Percentiles rank a stretch among this genome's conserved stretches.
Conservation (phyloP, 2,329 filamentous ascomycete genomes). For the Diplodia mutila region DNA sequence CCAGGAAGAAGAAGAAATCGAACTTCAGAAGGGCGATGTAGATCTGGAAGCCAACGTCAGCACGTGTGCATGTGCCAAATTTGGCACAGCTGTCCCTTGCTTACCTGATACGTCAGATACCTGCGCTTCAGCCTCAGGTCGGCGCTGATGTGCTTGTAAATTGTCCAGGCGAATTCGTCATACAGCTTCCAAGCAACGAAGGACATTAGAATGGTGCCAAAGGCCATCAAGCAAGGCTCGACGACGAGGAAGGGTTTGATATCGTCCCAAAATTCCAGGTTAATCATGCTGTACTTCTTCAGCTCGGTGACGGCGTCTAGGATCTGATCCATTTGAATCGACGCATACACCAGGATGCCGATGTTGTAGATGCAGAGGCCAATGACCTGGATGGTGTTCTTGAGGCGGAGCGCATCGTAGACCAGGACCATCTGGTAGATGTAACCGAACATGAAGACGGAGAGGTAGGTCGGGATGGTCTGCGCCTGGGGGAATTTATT, state of each 20-base stretch:
- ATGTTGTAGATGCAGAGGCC: constrained; percentile 92
- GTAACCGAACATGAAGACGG: constrained; percentile 96
- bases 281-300: constrained; percentile 50
- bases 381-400: constrained; percentile 98
- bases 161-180: constrained; percentile 98
- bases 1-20: constrained; percentile 99
- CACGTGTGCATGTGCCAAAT: not conserved
- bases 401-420: constrained; percentile 89
- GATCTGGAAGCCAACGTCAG: constrained; percentile 61
- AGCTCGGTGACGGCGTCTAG: constrained; percentile 69
- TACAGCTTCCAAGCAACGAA: constrained; percentile 93
- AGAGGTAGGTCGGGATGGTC: constrained; percentile 91
- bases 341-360: constrained; percentile 88
- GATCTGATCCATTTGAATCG: constrained; percentile 92
- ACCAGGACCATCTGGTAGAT: constrained; percentile 87
- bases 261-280: constrained; percentile 64
- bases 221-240: constrained; percentile 79
- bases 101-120: constrained; percentile 93
- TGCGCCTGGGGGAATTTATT: constrained; percentile 48
- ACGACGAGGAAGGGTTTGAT: constrained; percentile 79
- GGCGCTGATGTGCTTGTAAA: constrained; percentile 98
- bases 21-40: constrained; percentile 98
- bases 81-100: constrained; percentile 30
- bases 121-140: constrained; percentile 96
- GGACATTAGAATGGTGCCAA: constrained; percentile 72